Evolutionary conservation across 768 basidiomycete genomes (phyloP), one percentile per base, ranked within the genome.

Genomic region (Tricholoma sp.): DNA sequence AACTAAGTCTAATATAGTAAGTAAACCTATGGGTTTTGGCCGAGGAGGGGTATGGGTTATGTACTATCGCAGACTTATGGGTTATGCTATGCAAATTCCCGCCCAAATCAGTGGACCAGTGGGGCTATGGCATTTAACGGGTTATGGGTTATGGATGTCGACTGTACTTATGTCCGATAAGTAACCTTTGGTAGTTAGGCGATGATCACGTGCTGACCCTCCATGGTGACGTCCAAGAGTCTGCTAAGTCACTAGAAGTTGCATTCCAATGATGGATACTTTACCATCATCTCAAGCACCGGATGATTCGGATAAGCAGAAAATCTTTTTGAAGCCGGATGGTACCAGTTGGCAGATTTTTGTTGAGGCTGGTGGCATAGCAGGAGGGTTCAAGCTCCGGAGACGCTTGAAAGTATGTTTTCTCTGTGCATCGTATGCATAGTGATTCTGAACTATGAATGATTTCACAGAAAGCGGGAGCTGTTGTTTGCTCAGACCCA

Each of bases 341-440:
- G 79, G 77, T 0, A 66, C 64, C 16, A 73, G 79, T 2, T 65
- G 85, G 54, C 76, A 69, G 6, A 65, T 88, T 14, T 86, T 83
- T 61, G 74, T 85, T 0, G 84, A 87, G 63, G 80, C 83, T 11
- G 77, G 78, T 9, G 80, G 79, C 19, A 76, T 84, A 45, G 31
- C 59, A 12, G 69, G 70, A 34, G 78, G 83, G 19, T 81, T 82
- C 1, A 81, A 74, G 55, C 70, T 87, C 8, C 76, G 82, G 50
- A 77, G 83, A 58, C 69, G 60, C 41, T 63, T 84, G 19, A 79
- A 76, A 73, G 83, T 80, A 52, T 7, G 69, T 67, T 39, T 32
- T 57, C 55, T n/a, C 3, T n/a, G 24, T n/a, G 14, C 12, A 6
- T n/a, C 16, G 0, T 10, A 2, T n/a, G 24, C 3, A 54, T 54